These are phyloP conservation scores for Saccharomyces hybrid DNA, from an alignment of 1,139 yeast genomes.

Conservation along the genomic window DNA sequence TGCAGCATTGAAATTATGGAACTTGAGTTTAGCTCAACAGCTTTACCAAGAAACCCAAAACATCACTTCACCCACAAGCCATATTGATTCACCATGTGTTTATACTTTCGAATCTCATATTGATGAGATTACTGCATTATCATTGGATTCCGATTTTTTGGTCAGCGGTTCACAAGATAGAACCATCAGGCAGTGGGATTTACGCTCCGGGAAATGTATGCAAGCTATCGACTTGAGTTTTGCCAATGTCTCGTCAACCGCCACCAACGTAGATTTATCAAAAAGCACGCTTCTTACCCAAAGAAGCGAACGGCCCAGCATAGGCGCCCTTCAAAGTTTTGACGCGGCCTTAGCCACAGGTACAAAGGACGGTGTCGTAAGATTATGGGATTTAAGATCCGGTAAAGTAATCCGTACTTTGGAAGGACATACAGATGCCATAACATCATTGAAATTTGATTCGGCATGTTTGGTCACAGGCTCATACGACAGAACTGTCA, in stretches of 20 bases:
- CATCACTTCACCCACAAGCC: constrained; percentile 19
- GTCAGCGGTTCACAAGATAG: constrained; percentile 92
- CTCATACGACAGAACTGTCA: constrained; percentile 52
- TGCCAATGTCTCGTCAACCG: constrained; percentile 7
- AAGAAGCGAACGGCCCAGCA: constrained; percentile 12
- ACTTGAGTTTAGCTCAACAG: constrained; percentile 33
- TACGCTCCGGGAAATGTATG: constrained; percentile 58
- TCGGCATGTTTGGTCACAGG: constrained; percentile 57
- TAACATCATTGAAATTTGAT: constrained; percentile 63
- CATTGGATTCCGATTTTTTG: constrained; percentile 51
- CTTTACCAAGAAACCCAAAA: constrained; percentile 24
- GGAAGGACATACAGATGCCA: constrained; percentile 64
- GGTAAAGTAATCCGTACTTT: constrained; percentile 62
- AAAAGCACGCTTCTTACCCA: constrained; percentile 9
- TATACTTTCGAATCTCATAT: constrained; percentile 54
- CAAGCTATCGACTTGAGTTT: constrained; percentile 30
- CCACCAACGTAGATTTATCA: constrained; percentile 8
- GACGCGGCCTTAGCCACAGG: constrained; percentile 74
- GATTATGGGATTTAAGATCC: constrained; percentile 68
- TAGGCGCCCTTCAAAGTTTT: constrained; percentile 39
- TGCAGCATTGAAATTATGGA: constrained; percentile 57
- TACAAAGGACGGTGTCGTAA: constrained; percentile 64
- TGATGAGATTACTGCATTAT: constrained; percentile 55
- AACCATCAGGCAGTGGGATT: constrained; percentile 73
- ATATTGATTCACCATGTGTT: constrained; percentile 29